Evolutionary conservation across 352 stramenopile species (phyloP).

Genomic region (Pythium grandisporangium): DNA sequence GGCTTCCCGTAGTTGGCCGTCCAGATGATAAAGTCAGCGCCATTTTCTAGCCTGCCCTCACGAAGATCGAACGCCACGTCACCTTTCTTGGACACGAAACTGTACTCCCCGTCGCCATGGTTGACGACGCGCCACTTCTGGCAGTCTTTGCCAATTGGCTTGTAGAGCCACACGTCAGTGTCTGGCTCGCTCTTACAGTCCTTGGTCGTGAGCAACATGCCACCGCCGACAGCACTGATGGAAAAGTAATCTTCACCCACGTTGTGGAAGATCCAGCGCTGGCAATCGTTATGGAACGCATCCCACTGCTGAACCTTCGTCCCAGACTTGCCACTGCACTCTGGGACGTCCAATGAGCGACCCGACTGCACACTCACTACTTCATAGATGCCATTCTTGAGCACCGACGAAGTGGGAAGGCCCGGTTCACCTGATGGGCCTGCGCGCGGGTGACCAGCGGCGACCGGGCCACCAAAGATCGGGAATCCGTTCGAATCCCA

Average conservation of each 20-base stretch:
- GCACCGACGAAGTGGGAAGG: neutral
- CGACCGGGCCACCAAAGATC: neutral
- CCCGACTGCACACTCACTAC: slow-evolving; percentile 1
- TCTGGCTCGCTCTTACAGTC: slow-evolving; percentile 1
- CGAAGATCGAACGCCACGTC: slow-evolving; percentile 1
- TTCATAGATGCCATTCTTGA: neutral
- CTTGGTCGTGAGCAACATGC: neutral
- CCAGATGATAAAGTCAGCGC: slow-evolving; percentile 1
- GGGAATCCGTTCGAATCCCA: neutral
- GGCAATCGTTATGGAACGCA: slow-evolving; percentile 1
- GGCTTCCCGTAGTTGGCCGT: neutral
- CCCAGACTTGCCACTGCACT: neutral
- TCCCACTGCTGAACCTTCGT: slow-evolving; percentile 1
- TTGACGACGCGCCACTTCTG: slow-evolving; percentile 1
- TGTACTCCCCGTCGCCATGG: slow-evolving; percentile 1
- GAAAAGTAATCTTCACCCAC: slow-evolving; percentile 1
- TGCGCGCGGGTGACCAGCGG: neutral
- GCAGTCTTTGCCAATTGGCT: neutral
- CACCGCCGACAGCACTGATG: slow-evolving; percentile 1
- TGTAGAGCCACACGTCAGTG: slow-evolving; percentile 1
- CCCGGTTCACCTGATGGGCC: neutral
- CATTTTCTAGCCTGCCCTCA: neutral
- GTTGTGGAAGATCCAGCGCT: slow-evolving; percentile 1
- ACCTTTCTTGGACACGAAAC: slow-evolving; percentile 1
- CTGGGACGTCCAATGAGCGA: neutral